A percentile compares a stretch with the other conserved stretches of the same genome.
phyloP scores from a whole-genome alignment of 805 yeast species.

The Monosporozyma aerobia region DNA sequence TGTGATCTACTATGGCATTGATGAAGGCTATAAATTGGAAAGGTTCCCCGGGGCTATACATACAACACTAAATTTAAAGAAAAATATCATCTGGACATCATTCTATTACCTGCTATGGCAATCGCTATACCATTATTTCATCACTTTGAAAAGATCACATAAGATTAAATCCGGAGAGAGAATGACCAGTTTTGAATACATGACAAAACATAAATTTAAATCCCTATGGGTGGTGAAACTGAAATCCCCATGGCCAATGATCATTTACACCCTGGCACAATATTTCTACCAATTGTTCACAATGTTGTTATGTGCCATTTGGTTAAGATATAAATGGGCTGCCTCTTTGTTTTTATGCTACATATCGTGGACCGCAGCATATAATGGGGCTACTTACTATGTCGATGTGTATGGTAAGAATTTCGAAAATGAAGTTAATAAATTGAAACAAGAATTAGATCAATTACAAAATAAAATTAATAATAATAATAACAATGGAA shows the following conservation, averaged over 20 bases:
- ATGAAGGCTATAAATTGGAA: conserved; percentile 36
- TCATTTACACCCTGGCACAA: conserved; percentile 80
- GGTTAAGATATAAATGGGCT: conserved; percentile 61
- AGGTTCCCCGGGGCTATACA: conserved; percentile 73
- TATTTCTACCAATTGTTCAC: conserved; percentile 78
- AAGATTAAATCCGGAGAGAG: conserved; percentile 72
- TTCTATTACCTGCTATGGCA: conserved; percentile 86
- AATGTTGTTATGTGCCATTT: conserved; percentile 84
- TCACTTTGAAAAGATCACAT: conserved; percentile 68
- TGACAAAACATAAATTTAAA: conserved; percentile 61
- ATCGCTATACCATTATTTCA: conserved; percentile 79
- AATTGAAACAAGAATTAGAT: conserved; percentile 61
- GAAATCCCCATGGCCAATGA: conserved; percentile 79
- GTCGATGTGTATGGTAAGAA: conserved; percentile 86
- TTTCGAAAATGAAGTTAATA: conserved; percentile 74
- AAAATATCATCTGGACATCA: conserved; percentile 60
- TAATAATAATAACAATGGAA: neutral
- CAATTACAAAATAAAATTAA: conserved; percentile 38
- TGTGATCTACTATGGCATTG: conserved; percentile 74
- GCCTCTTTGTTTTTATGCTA: conserved; percentile 59
- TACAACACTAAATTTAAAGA: conserved; percentile 45
- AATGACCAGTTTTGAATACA: conserved; percentile 78
- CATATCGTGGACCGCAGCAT: conserved; percentile 74
- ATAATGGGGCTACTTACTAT: conserved; percentile 92
- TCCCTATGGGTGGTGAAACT: conserved; percentile 74